Conservation (phyloP, 805 yeast species). For the Maudiozyma turicensis region DNA sequence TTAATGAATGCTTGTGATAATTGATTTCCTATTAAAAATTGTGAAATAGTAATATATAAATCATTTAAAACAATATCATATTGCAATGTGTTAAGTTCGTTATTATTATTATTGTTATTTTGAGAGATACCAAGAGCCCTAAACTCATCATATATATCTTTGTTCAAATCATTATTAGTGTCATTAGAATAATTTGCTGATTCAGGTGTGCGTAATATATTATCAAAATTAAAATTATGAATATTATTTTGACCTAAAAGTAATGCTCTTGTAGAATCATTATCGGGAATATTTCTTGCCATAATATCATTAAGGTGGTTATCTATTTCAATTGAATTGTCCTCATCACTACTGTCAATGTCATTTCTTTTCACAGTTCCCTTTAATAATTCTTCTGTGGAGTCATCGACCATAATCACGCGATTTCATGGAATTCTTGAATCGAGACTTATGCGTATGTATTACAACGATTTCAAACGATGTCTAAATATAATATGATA, state of each 20-base stretch:
- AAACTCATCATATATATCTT: no score
- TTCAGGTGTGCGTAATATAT: no score
- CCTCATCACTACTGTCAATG: neutral
- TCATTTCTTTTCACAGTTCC: neutral
- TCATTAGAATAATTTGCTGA: neutral
- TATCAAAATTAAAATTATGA: no score
- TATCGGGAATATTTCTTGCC: no score
- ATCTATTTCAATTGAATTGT: no score
- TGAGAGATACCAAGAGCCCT: neutral
- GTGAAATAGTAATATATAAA: constrained; percentile 20
- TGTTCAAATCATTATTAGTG: no score
- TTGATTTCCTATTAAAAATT: constrained; percentile 16
- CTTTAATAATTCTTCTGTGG: neutral
- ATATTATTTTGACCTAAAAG: no score
- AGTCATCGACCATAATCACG: neutral
- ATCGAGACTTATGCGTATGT: neutral
- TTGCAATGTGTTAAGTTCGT: neutral
- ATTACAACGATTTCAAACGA: no score
- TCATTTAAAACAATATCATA: neutral
- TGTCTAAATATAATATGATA: no score
- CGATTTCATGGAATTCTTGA: neutral
- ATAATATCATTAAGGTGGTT: no score
- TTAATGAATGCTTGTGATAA: constrained; percentile 21
- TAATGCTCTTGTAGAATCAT: no score
- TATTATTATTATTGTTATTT: neutral